Evolutionary conservation across 495 filamentous ascomycete genomes (phyloP).

Genomic region (Podospora sp.): DNA sequence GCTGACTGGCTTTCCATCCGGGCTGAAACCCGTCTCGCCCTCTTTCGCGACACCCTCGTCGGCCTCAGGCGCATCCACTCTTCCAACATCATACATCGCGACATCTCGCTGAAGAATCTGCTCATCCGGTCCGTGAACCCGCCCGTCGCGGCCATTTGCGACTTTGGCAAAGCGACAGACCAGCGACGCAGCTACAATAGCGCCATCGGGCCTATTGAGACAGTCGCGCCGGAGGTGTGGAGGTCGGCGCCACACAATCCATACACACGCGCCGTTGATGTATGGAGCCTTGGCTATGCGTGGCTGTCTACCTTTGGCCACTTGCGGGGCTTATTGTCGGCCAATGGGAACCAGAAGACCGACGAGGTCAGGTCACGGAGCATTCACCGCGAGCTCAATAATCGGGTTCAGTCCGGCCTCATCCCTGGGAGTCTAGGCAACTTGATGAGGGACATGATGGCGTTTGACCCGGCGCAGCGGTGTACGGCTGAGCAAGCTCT

Average conservation of each 20-base stretch:
- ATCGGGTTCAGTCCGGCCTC: background rate
- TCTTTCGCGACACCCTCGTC: slow-evolving; percentile 10
- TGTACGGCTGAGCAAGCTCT: slow-evolving; percentile 4
- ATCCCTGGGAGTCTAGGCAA: background rate
- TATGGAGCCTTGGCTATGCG: slow-evolving; percentile 17
- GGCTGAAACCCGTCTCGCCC: background rate
- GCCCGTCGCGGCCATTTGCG: slow-evolving; percentile 16
- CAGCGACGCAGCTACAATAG: background rate
- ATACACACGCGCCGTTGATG: background rate
- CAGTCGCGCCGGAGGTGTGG: slow-evolving; percentile 16
- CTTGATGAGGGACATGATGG: slow-evolving; percentile 10
- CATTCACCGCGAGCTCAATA: slow-evolving; percentile 3
- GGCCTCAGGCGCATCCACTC: slow-evolving; percentile 12
- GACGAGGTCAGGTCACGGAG: slow-evolving; percentile 1
- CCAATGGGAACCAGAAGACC: slow-evolving; percentile 5
- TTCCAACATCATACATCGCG: slow-evolving; percentile 15
- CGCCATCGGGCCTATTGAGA: slow-evolving; percentile 13
- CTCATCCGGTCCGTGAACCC: slow-evolving; percentile 9
- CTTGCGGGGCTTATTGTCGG: background rate
- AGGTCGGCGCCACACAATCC: background rate
- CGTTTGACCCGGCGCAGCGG: background rate
- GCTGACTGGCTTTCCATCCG: background rate
- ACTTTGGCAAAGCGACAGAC: slow-evolving; percentile 14
- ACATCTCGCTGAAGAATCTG: slow-evolving; percentile 17
- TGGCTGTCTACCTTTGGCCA: slow-evolving; percentile 17